These are phyloP conservation scores for Hypoxylon sp. DNA, from an alignment of 2,329 filamentous ascomycete genomes.

Conservation along the genomic window DNA sequence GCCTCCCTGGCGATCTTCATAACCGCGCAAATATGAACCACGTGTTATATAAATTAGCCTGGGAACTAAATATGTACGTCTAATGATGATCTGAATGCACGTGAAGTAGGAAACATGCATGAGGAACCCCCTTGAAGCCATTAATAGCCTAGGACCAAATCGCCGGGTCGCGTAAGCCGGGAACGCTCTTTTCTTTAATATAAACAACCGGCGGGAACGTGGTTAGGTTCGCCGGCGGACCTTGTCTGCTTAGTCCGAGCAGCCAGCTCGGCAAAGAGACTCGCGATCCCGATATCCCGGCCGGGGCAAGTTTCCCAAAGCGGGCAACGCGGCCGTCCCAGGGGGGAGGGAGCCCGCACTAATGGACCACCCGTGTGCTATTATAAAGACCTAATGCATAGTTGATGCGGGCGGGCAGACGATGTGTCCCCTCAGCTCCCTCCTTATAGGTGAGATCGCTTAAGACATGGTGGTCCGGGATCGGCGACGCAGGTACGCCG, in stretches of 20 bases:
- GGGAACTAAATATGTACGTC: neutral
- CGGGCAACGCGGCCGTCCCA: slow-evolving; percentile 26
- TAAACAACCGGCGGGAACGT: slow-evolving; percentile 35
- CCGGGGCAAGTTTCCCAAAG: slow-evolving; percentile 40
- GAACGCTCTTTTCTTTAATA: slow-evolving; percentile 5
- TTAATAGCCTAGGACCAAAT: slow-evolving; percentile 30
- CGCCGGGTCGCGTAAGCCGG: slow-evolving; percentile 27
- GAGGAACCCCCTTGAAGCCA: slow-evolving; percentile 20
- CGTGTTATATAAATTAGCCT: slow-evolving; percentile 24
- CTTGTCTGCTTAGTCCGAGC: slow-evolving; percentile 25
- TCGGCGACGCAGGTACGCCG: slow-evolving; percentile 44
- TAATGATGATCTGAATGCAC: slow-evolving; percentile 12
- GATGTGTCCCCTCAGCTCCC: slow-evolving; percentile 6
- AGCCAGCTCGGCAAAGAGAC: slow-evolving; percentile 32
- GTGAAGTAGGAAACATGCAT: slow-evolving; percentile 17
- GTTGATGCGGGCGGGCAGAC: slow-evolving; percentile 22
- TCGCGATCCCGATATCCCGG: slow-evolving; percentile 42
- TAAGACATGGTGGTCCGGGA: slow-evolving; percentile 29
- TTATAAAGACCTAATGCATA: slow-evolving; percentile 28
- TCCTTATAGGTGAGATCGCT: slow-evolving; percentile 24
- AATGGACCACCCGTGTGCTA: slow-evolving; percentile 23
- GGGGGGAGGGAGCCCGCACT: slow-evolving; percentile 18
- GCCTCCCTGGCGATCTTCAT: neutral
- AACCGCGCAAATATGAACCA: slow-evolving; percentile 23
- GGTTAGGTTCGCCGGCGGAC: slow-evolving; percentile 36